phyloP scores from a whole-genome alignment of 192 early-diverging fungal genomes.

The Diversispora eburnea region DNA sequence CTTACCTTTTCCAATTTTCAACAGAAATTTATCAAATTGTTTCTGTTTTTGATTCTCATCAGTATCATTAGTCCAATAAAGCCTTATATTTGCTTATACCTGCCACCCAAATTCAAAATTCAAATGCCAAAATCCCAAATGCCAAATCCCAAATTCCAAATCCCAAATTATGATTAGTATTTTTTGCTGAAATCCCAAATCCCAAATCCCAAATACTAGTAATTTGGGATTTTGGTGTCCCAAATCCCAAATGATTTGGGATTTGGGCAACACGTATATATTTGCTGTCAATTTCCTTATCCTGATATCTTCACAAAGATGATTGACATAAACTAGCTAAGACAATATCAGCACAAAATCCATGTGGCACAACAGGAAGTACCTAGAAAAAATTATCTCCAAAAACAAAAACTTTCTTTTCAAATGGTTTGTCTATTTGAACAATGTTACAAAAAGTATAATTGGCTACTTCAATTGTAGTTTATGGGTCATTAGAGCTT shows the following conservation, averaged over 20 bases:
- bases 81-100: conserved; percentile 37
- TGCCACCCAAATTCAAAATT: too few species aligned
- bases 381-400: conserved; percentile 21
- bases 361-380: conserved; percentile 22
- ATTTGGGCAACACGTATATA: too few species aligned
- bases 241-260: too few species aligned
- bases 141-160: too few species aligned
- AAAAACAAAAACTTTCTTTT: conserved; percentile 26
- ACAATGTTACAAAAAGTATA: conserved; percentile 19
- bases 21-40: conserved; percentile 20
- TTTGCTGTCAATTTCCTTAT: conserved; percentile 20
- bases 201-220: too few species aligned
- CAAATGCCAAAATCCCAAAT: too few species aligned
- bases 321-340: conserved; percentile 17
- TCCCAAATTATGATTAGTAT: too few species aligned
- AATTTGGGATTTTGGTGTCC: too few species aligned
- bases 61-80: not conserved
- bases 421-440: conserved; percentile 14
- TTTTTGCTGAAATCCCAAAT: too few species aligned
- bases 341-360: conserved; percentile 17
- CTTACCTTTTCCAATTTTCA: not conserved
- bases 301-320: conserved; percentile 24
- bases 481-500: conserved; percentile 31
- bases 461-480: conserved; percentile 17
- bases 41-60: not conserved